Evolutionary conservation across 345 rosid species (phyloP).

Genomic region (Eucalyptus camaldulensis): DNA sequence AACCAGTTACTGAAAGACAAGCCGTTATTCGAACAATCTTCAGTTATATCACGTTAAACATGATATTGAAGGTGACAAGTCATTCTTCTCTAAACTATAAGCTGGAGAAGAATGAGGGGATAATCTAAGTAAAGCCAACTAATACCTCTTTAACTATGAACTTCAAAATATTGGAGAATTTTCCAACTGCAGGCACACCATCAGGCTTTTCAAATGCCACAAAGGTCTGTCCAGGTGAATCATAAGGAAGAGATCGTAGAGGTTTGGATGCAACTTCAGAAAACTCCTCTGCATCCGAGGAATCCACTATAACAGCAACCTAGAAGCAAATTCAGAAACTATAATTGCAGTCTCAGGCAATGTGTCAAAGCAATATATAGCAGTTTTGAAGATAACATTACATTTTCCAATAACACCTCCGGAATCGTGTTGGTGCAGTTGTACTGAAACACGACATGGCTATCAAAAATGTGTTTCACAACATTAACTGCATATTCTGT

Average conservation of each 20-base stretch:
- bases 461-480: conserved; percentile 83
- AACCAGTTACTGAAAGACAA: background rate
- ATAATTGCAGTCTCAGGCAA: background rate
- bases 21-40: background rate
- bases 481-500: conserved; percentile 95
- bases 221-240: conserved; percentile 86
- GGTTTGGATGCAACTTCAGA: conserved; percentile 58
- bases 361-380: background rate
- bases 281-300: conserved; percentile 89
- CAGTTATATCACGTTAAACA: background rate
- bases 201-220: conserved; percentile 86
- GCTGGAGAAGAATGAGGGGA: background rate
- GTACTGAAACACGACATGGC: conserved; percentile 89
- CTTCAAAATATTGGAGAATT: conserved; percentile 79
- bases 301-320: conserved; percentile 84
- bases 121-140: background rate
- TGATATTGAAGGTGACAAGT: background rate
- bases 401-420: conserved; percentile 90
- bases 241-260: conserved; percentile 75
- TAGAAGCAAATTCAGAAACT: conserved; percentile 16
- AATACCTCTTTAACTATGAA: conserved; percentile 90
- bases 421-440: conserved; percentile 96
- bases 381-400: conserved; percentile 14
- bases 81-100: background rate
- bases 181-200: conserved; percentile 72